phyloP scores from a whole-genome alignment of 73 alveolate genomes.

The Tetrahymena thermophila region DNA sequence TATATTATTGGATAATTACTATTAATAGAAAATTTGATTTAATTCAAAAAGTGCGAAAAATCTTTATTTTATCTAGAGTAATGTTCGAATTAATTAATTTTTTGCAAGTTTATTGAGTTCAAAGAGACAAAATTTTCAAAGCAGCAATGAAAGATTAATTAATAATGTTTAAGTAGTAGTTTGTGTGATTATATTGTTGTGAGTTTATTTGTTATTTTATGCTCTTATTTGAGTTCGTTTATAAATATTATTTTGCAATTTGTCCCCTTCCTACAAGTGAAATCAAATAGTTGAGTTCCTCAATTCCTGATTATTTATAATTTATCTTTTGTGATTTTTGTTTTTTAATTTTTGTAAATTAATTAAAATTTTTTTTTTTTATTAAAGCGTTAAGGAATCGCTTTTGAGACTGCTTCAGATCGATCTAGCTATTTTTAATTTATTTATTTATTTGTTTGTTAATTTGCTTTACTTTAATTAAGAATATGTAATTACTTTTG shows the following conservation, averaged over 20 bases:
- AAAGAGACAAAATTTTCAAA: not conserved
- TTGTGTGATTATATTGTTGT: not conserved
- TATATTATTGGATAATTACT: not conserved
- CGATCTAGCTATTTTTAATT: not conserved
- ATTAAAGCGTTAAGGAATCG: not conserved
- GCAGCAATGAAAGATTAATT: not conserved
- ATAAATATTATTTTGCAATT: too few relatives aligned
- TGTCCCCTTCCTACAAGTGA: not conserved
- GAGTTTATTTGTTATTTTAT: not conserved
- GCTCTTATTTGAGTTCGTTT: not conserved
- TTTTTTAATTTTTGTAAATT: not conserved
- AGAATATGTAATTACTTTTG: not conserved
- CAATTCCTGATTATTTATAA: not conserved
- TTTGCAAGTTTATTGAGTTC: not conserved
- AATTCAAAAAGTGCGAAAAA: not conserved
- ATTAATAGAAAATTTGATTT: not conserved
- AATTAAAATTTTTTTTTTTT: too few relatives aligned
- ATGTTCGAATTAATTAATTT: too few relatives aligned
- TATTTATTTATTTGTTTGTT: not conserved
- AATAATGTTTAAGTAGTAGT: not conserved
- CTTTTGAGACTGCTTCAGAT: not conserved
- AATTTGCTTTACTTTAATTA: not conserved
- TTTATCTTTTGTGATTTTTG: not conserved
- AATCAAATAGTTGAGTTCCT: not conserved
- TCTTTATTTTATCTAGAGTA: too few relatives aligned